Conservation (phyloP, 441 rosid genomes). For the Mallotus repandus region DNA sequence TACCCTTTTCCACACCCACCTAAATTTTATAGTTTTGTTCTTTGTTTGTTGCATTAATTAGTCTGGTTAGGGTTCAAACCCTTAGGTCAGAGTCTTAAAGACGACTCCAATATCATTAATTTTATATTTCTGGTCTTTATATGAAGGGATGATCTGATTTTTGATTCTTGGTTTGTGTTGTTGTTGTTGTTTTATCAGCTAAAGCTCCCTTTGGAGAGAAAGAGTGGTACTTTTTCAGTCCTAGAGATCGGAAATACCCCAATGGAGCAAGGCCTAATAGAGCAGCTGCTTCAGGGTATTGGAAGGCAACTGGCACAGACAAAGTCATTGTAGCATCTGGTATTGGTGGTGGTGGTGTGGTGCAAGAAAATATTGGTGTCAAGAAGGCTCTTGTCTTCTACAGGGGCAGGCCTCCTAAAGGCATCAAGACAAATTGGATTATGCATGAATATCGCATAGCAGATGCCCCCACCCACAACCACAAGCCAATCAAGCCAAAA, state of each 20-base stretch:
- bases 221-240: slow-evolving; percentile 98
- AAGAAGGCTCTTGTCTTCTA: slow-evolving; percentile 96
- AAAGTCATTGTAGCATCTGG: slow-evolving; percentile 49
- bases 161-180: background rate
- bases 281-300: slow-evolving; percentile 90
- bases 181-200: slow-evolving; percentile 33
- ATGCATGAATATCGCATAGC: slow-evolving; percentile 96
- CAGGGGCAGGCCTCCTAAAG: slow-evolving; percentile 87
- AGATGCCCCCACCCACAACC: slow-evolving; percentile 34
- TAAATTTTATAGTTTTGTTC: too few relatives aligned
- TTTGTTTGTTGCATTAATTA: too few relatives aligned
- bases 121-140: too few relatives aligned
- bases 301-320: slow-evolving; percentile 98
- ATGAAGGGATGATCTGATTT: background rate
- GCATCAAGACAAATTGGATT: slow-evolving; percentile 90
- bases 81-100: too few relatives aligned
- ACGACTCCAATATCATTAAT: too few relatives aligned
- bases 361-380: slow-evolving; percentile 68
- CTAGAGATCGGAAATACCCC: slow-evolving; percentile 93
- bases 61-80: too few relatives aligned
- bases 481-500: slow-evolving; percentile 42
- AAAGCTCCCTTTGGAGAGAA: slow-evolving; percentile 85
- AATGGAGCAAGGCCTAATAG: slow-evolving; percentile 96
- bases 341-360: slow-evolving; percentile 15
- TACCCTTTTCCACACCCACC: slow-evolving; percentile 9